phyloP scores from a whole-genome alignment of 345 rosid species.

The Hibiscus syriacus region DNA sequence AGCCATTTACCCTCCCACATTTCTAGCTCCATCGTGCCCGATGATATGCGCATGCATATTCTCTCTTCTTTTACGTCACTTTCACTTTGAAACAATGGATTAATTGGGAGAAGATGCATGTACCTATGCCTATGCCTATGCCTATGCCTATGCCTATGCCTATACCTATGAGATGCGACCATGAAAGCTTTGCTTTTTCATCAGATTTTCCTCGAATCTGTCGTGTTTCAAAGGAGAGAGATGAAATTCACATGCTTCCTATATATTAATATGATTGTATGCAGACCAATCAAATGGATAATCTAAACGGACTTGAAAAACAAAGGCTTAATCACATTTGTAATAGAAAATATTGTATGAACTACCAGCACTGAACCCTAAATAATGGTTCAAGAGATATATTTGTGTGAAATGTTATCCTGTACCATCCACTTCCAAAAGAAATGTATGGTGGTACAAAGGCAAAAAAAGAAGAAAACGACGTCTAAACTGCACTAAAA shows the following conservation, averaged over 20 bases:
- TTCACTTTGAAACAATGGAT: neutral
- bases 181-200: neutral
- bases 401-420: neutral
- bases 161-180: neutral
- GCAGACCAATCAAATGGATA: too few species aligned
- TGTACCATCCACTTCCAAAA: slow-evolving; percentile 4
- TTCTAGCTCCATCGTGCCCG: neutral
- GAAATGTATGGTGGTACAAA: neutral
- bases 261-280: too few species aligned
- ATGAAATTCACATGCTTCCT: neutral
- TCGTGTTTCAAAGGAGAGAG: neutral
- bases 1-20: neutral
- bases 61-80: neutral
- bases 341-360: neutral
- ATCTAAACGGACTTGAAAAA: neutral
- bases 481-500: neutral
- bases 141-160: neutral
- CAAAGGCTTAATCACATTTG: neutral
- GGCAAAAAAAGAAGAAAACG: slow-evolving; percentile 2
- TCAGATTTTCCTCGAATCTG: neutral
- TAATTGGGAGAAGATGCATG: neutral
- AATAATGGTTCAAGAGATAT: neutral
- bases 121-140: too few species aligned
- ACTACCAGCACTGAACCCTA: neutral
- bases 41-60: slow-evolving; percentile 6